phyloP scores from a whole-genome alignment of 2,329 filamentous ascomycete species.

The Colletotrichum orbiculare region DNA sequence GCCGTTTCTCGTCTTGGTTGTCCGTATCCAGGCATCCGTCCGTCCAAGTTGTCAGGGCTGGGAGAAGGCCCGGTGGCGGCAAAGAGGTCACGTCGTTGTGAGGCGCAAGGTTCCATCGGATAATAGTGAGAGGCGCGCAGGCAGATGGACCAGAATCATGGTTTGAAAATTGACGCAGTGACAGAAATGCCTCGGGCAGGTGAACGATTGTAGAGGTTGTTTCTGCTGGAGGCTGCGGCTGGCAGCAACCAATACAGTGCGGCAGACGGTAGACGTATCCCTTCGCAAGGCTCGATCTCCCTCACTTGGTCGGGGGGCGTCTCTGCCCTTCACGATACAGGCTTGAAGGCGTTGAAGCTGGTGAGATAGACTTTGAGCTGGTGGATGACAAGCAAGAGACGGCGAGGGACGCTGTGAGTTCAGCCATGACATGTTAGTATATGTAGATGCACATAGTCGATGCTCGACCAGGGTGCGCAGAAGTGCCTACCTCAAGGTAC shows the following conservation, averaged over 20 bases:
- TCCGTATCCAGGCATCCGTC: constrained; percentile 1
- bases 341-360: no score
- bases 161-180: constrained; percentile 18
- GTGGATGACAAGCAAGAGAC: no score
- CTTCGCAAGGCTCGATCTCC: no score
- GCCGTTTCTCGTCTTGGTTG: constrained; percentile 16
- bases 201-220: not conserved
- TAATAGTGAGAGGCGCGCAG: not conserved
- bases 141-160: not conserved
- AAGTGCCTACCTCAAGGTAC: no score
- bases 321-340: no score
- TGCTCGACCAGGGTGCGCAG: no score
- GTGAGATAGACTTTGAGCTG: no score
- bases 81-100: not conserved
- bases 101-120: constrained; percentile 5
- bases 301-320: no score
- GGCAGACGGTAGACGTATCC: not conserved
- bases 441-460: no score
- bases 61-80: constrained; percentile 15
- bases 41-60: not conserved
- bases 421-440: no score
- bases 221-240: constrained; percentile 22
- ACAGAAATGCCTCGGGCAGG: constrained; percentile 1
- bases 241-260: constrained; percentile 17
- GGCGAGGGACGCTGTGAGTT: no score